Percentiles rank a stretch among this genome's conserved stretches.
phyloP scores from a whole-genome alignment of 345 rosid species.

The Gynandropsis gynandra region DNA sequence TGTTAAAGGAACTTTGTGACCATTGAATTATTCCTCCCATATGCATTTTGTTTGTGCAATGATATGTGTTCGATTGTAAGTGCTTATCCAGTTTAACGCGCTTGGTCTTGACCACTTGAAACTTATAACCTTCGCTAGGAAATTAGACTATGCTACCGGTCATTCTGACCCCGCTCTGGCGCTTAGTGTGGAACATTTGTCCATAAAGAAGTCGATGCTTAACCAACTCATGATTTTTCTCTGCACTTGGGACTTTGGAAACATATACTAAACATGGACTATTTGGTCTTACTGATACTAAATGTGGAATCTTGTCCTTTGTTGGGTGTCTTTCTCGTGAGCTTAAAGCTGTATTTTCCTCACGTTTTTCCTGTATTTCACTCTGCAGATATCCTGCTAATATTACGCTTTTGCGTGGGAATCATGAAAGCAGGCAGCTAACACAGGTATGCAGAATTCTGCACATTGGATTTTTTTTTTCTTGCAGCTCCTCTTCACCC shows the following conservation, averaged over 20 bases:
- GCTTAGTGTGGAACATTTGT: too few relatives aligned
- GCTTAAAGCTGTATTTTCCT: not conserved
- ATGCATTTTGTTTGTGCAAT: not conserved
- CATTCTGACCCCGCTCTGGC: too few relatives aligned
- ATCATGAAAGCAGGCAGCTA: slow-evolving; percentile 98
- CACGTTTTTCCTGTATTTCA: slow-evolving; percentile 1
- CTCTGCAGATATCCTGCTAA: slow-evolving; percentile 81
- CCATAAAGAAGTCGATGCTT: too few relatives aligned
- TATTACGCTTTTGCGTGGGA: slow-evolving; percentile 97
- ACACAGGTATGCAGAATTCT: slow-evolving; percentile 64
- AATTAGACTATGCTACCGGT: too few relatives aligned
- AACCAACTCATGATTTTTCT: too few relatives aligned
- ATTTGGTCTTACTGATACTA: too few relatives aligned
- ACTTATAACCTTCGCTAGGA: too few relatives aligned
- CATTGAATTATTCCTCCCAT: not conserved
- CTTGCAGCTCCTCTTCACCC: not conserved
- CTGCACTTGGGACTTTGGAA: too few relatives aligned
- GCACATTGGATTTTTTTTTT: slow-evolving; percentile 5
- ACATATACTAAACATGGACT: too few relatives aligned
- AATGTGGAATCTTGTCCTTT: not conserved
- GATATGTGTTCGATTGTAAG: not conserved
- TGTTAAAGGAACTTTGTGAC: not conserved
- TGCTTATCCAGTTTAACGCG: not conserved
- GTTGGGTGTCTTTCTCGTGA: not conserved
- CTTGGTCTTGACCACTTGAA: not conserved